A percentile compares a stretch with the other conserved stretches of the same genome.
phyloP scores from a whole-genome alignment of 306 rosid species.

The Morella rubra region DNA sequence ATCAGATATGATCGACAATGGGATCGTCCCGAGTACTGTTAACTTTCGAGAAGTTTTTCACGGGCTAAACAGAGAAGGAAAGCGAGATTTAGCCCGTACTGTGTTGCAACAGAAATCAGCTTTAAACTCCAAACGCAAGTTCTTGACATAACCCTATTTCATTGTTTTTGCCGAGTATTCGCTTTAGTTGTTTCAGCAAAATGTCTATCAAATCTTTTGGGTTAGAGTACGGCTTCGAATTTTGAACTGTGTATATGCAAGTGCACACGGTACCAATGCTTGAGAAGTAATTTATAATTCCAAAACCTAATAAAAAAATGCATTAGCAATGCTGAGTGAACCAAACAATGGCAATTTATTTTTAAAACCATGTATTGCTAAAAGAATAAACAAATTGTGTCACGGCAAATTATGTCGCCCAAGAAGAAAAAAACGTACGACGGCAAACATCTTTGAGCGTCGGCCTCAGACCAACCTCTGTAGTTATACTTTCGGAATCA shows the following conservation, averaged over 20 bases:
- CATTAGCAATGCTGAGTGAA: not conserved
- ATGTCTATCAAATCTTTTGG: too few species aligned
- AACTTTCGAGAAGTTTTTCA: slow-evolving; percentile 68
- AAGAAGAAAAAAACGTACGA: too few species aligned
- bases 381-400: not conserved
- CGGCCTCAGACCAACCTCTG: not conserved
- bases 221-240: too few species aligned
- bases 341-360: not conserved
- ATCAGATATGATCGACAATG: slow-evolving; percentile 61
- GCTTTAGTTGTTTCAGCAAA: not conserved
- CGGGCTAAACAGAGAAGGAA: slow-evolving; percentile 86
- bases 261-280: not conserved
- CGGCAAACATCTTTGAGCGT: not conserved
- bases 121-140: slow-evolving; percentile 60
- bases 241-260: not conserved
- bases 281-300: not conserved
- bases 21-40: slow-evolving; percentile 76
- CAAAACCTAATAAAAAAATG: not conserved
- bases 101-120: slow-evolving; percentile 61
- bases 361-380: not conserved
- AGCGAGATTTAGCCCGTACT: slow-evolving; percentile 55
- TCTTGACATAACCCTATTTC: slow-evolving; percentile 26
- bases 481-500: not conserved
- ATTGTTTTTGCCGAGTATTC: not conserved
- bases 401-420: not conserved